Evolutionary conservation across 164 flowering plant species (phyloP).

Genomic region (Dillenia suffruticosa): DNA sequence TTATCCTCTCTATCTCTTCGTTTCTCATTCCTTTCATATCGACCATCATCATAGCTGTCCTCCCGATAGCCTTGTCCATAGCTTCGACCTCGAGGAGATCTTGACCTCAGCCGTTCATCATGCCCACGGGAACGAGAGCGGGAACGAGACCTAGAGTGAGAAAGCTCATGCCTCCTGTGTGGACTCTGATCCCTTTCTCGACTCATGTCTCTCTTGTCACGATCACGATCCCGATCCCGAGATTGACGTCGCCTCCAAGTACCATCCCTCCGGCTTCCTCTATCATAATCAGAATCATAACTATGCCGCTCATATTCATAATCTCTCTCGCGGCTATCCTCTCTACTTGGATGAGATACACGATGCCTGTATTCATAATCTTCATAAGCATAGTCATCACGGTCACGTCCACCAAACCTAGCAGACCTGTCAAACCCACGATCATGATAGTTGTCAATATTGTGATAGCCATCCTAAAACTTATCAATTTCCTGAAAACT

Average conservation of each 20-base stretch:
- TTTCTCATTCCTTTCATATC: slow-evolving; percentile 66
- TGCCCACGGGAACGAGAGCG: slow-evolving; percentile 65
- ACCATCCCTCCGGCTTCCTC: slow-evolving; percentile 67
- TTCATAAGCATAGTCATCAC: slow-evolving; percentile 61
- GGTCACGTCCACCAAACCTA: slow-evolving; percentile 67
- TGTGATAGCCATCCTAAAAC: slow-evolving; percentile 49
- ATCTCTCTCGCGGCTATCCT: slow-evolving; percentile 83
- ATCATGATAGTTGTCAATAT: slow-evolving; percentile 41
- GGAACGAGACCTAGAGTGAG: slow-evolving; percentile 12
- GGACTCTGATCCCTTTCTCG: slow-evolving; percentile 79
- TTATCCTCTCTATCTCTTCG: slow-evolving; percentile 82
- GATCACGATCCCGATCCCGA: slow-evolving; percentile 56
- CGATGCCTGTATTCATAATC: slow-evolving; percentile 68
- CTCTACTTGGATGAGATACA: slow-evolving; percentile 53
- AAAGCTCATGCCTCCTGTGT: slow-evolving; percentile 51
- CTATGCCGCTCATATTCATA: slow-evolving; percentile 64
- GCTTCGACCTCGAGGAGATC: slow-evolving; percentile 86
- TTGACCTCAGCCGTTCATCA: slow-evolving; percentile 75
- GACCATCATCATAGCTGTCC: slow-evolving; percentile 78
- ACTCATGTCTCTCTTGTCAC: slow-evolving; percentile 62
- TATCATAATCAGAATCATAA: slow-evolving; percentile 90
- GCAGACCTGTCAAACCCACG: slow-evolving; percentile 58
- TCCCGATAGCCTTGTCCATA: slow-evolving; percentile 78
- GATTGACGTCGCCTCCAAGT: slow-evolving; percentile 77
- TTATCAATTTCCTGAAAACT: slow-evolving; percentile 46